These are phyloP conservation scores for Diutina ranongensis DNA, from an alignment of 1,139 yeast species.

Conservation along the genomic window DNA sequence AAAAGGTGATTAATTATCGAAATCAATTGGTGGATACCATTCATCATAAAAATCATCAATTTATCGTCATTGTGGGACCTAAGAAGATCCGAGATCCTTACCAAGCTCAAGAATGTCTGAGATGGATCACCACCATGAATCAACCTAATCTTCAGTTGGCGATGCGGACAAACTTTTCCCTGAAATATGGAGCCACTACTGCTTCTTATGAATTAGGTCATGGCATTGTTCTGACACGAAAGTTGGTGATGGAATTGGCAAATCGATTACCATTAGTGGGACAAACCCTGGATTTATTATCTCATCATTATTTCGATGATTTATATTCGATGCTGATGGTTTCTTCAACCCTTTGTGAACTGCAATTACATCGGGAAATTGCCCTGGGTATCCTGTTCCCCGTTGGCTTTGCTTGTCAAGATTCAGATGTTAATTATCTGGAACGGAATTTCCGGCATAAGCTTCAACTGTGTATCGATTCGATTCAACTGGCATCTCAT, in stretches of 20 bases:
- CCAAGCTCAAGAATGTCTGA: slow-evolving; percentile 1
- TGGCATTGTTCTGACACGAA: slow-evolving; percentile 30
- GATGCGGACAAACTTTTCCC: slow-evolving; percentile 1
- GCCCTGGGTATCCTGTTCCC: slow-evolving; percentile 35
- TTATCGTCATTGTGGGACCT: slow-evolving; percentile 1
- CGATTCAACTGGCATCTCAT: slow-evolving; percentile 27
- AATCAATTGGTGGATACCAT: background rate
- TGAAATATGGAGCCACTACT: background rate
- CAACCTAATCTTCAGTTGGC: background rate
- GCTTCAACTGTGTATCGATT: slow-evolving; percentile 15
- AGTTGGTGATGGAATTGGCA: slow-evolving; percentile 24
- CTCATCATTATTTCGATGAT: slow-evolving; percentile 37
- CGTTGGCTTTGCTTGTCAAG: slow-evolving; percentile 27
- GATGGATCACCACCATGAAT: slow-evolving; percentile 5
- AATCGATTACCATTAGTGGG: slow-evolving; percentile 28
- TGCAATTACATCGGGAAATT: slow-evolving; percentile 35
- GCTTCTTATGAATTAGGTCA: slow-evolving; percentile 9
- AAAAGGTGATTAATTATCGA: background rate
- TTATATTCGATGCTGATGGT: slow-evolving; percentile 28
- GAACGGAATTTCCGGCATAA: slow-evolving; percentile 6
- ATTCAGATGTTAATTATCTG: slow-evolving; percentile 12
- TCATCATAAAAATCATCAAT: background rate
- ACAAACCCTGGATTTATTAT: slow-evolving; percentile 29
- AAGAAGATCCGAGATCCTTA: background rate
- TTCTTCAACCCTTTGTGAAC: slow-evolving; percentile 25